Evolutionary conservation across 371 early-diverging fungal species (phyloP), one percentile per base, ranked within the genome.

Genomic region (Mortierella sp.): DNA sequence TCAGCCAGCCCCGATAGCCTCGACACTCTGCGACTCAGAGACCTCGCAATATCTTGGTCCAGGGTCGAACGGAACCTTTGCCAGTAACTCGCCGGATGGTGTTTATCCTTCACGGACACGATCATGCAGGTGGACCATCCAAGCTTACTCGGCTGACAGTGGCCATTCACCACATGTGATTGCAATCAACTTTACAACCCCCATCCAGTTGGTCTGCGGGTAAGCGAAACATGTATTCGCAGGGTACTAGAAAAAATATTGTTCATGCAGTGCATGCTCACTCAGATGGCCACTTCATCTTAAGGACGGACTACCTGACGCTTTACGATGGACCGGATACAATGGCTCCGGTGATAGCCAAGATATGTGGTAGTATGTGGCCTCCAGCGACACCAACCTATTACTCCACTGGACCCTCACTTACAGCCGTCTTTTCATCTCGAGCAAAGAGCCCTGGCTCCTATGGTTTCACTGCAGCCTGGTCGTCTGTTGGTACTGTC

Each of bases 171-270:
- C 64, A n/a, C 60, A 67, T 39, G 60, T 78, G 28, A 46, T 78
- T 38, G 71, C 71, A 26, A 28, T 78, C 49, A 63, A 51, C 46
- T 78, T 78, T 52, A 48, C 60, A 14, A 55, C 63, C 7, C 59
- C 66, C 14, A 55, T 78, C 27, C 67, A 67, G 57, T 46, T 78
- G 45, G 63, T 78, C 52, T 78, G 78, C 62, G 78, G 78, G 78
- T 78, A 71, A 48, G 64, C 47, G 39, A 1, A 45, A 16, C 42
- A 24, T 48, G 39, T 58, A 27, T 28, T 19, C 19, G 28, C 42
- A 54, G 19, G 28, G 39, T n/a, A n/a, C n/a, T n/a, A n/a, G n/a
- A n/a, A n/a, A n/a, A n/a, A n/a, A n/a, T n/a, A n/a, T n/a, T n/a
- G n/a, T n/a, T n/a, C n/a, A n/a, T n/a, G n/a, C n/a, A n/a, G n/a